Base-by-base conservation (phyloP, 768 basidiomycete species). In the Cyclocybe cylindracea region DNA sequence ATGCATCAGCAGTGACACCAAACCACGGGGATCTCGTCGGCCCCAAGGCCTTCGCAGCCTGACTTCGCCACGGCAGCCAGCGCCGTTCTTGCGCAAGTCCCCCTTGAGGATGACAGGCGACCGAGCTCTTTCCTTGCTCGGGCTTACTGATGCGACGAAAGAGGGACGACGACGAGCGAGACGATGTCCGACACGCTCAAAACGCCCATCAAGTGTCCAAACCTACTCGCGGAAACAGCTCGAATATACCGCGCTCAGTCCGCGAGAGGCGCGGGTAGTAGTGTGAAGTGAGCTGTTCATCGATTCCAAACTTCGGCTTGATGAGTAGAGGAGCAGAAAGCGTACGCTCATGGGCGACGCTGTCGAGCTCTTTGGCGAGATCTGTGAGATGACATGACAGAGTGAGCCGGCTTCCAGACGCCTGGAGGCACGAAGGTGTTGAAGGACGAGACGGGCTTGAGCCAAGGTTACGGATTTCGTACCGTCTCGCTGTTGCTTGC, bases 161-260 rank as follows among this genome's bases (percentile, higher is more conserved):
- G 63, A 54, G 63, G 48, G 65, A 71, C 8, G 70, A 73, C 9
- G 74, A 69, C n/a, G 3, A 78, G 56, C 44, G 76, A 72, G 7
- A 87, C 68, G 6, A 90, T n/a, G 72, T 2, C 91, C 91, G 6
- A 80, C 77, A 3, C 86, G 87, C 68, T 94, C 35, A 94, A 70
- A 42, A 92, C 71, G 19, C 81, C 78, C 0, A 88, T 61, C 3
- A 93, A 73, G 57, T 94, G 91, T 0, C 76, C 72, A 56, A 94
- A 91, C 59, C 90, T 63, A 81, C 88, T 7, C 87, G 77, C 8
- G 86, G 87, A 2, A 87, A 88, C 2, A 86, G 75, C 2, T 78
- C 70, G 54, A 90, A 86, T 4, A 81, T 64, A 11, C 77, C 78
- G 11, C 69, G 72, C 16, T 81, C 81, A 9, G 77, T 73, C 33